Percentiles rank a stretch among this genome's conserved stretches.
These are phyloP conservation scores for Nothomitra cinnamomea DNA, from an alignment of 2,329 filamentous ascomycete genomes.

Conservation along the genomic window DNA sequence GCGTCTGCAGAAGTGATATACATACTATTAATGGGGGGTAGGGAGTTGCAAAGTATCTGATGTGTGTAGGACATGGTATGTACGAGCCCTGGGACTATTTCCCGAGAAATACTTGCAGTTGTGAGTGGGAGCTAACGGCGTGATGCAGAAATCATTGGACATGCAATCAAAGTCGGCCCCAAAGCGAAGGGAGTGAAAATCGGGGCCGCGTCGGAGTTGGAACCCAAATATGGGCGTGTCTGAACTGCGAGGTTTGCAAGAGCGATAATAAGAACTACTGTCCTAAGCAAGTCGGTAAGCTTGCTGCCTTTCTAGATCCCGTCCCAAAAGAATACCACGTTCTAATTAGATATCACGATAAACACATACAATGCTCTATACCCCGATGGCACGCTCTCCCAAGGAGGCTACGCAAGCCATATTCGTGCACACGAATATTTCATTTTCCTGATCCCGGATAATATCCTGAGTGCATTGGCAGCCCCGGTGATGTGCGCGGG, in stretches of 20 bases:
- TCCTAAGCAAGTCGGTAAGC: conserved; percentile 24
- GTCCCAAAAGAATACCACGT: too few relatives aligned
- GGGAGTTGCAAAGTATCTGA: conserved; percentile 32
- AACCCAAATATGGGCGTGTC: conserved; percentile 47
- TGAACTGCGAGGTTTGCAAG: conserved; percentile 47
- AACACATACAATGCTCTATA: too few relatives aligned
- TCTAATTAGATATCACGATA: too few relatives aligned
- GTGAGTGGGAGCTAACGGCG: too few relatives aligned
- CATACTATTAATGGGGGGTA: conserved; percentile 49
- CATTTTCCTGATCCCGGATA: conserved; percentile 59
- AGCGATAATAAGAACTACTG: conserved; percentile 54
- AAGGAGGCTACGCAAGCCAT: conserved; percentile 51
- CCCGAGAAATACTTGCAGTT: too few relatives aligned
- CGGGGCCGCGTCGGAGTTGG: conserved; percentile 51
- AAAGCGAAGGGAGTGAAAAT: conserved; percentile 44
- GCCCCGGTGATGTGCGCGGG: conserved; percentile 78
- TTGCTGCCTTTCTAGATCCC: too few relatives aligned
- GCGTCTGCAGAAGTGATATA: conserved; percentile 56
- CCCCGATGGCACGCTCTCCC: conserved; percentile 38
- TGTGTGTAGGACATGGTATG: conserved; percentile 30
- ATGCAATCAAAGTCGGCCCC: conserved; percentile 47
- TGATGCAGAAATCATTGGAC: conserved; percentile 46
- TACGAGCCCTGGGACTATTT: too few relatives aligned
- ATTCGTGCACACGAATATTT: conserved; percentile 64
- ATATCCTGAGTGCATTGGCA: conserved; percentile 41